Evolutionary conservation across 306 rosid species (phyloP), one percentile per base, ranked within the genome.

Genomic region (Medicago ruthenica): DNA sequence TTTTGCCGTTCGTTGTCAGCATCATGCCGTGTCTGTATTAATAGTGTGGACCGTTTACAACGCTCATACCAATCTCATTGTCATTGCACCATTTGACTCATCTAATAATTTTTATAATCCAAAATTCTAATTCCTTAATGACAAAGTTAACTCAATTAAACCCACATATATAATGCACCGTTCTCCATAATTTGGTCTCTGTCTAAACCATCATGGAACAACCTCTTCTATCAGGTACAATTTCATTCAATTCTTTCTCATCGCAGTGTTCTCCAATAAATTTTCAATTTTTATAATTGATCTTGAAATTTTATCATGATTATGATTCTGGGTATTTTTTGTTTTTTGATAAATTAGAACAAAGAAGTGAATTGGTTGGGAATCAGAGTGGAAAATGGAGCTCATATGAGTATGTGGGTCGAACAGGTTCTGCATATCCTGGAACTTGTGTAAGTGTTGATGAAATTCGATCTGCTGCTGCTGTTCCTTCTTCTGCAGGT

Each of bases 401-500:
- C 76, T 80, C 89, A 64, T 84, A 92, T 80, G 90, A 90, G 74
- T 70, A 84, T 76, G 77, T 85, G 82, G 96, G 90, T 34, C 76
- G 91, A 85, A 63, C 89, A 10, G 97, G 93, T 18, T 85, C 97
- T 40, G 88, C 47, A 64, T 71, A 85, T 9, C 97, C 96, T 47
- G 98, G 87, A 45, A 86, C 84, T 70, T 90, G 90, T 69, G 93
- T 94, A 74, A 94, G 92, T 84, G 93, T 94, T 20, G 97, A 88
- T 63, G 98, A 94, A 86, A 92, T 94, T 63, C 85, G 98, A 37
- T 90, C 96, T 20, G 97, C 98, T 6, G 90, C 89, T 44, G 79
- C 90, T 63, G 66, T 74, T 81, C 59, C 88, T 77, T 83, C 97
- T 37, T 61, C 88, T 71, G 84, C 96, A 13, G 86, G 88, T 51